phyloP scores from a whole-genome alignment of 140 eudicot genomes.

The Artemisia princeps region DNA sequence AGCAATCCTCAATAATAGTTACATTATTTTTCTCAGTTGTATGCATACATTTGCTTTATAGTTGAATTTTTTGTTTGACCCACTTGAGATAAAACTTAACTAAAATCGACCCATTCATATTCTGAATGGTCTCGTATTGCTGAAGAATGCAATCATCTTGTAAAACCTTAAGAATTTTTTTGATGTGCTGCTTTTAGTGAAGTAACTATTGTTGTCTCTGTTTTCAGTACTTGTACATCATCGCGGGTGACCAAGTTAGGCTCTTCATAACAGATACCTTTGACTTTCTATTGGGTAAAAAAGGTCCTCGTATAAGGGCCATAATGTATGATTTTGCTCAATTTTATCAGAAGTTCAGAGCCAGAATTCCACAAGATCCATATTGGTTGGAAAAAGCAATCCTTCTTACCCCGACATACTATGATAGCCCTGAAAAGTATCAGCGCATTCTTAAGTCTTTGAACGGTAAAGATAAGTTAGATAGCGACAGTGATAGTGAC shows the following conservation, averaged over 20 bases:
- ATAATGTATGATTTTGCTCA: conserved; percentile 31
- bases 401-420: conserved; percentile 48
- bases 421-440: conserved; percentile 55
- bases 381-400: conserved; percentile 50
- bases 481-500: conserved; percentile 24
- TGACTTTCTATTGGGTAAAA: conserved; percentile 32
- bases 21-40: neutral
- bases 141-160: no score
- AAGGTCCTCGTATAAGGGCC: conserved; percentile 45
- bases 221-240: conserved; percentile 46
- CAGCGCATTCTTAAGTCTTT: conserved; percentile 17
- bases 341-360: conserved; percentile 26
- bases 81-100: neutral
- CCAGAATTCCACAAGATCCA: conserved; percentile 36
- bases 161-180: neutral
- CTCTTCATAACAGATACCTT: conserved; percentile 31
- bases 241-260: conserved; percentile 34
- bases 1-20: neutral
- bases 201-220: conserved; percentile 14
- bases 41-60: neutral
- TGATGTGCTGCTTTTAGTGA: neutral
- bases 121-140: no score
- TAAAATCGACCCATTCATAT: neutral
- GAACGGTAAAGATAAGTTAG: neutral
- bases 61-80: neutral